Base-by-base conservation (phyloP, 345 rosid species). In the Brassica rapa region DNA sequence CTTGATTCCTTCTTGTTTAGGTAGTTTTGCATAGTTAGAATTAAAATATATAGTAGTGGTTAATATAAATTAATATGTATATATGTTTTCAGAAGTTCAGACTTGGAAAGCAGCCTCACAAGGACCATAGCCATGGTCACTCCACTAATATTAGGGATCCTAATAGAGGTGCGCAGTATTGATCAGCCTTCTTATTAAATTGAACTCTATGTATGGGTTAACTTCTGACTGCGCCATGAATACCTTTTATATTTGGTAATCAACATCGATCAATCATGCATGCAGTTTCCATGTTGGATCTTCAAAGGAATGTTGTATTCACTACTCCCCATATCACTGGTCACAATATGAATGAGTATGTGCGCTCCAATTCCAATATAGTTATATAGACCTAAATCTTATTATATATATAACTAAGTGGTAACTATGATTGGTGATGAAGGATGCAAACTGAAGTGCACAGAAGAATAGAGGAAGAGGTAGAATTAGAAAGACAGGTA, bases 401-500 rank as follows among this genome's bases (percentile, higher is more conserved):
- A 7, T 64, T n/a, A 49, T 49, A 10, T 60, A 30, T 29, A 62
- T 77, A 12, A 21, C 11, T 1, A 53, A 68, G 62, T 62, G 57
- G 64, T 62, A 68, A 39, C n/a, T 83, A 80, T 77, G 56, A 21
- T 60, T 69, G 80, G 65, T 70, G 5, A 21, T 66, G 41, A 72
- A 86, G 93, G 70, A 88, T 84, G 46, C 94, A 93, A 75, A 91
- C 91, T 91, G 98, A 93, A 84, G 89, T 90, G 71, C 87, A 93
- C 77, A 91, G 92, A 77, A 91, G 87, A 81, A 80, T 91, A 65
- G 94, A 91, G 80, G 84, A 89, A 83, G 93, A 85, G 83, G 93
- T 88, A 32, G 96, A 89, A 90, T 86, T 95, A 71, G 97, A 95
- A 74, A 89, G 93, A 74, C 99, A 93, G 80, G 96, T 95, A 57